Percentiles rank a stretch among this genome's conserved stretches.
These are phyloP conservation scores for Scorias spongiosa DNA, from an alignment of 2,329 filamentous ascomycete species.

Conservation along the genomic window DNA sequence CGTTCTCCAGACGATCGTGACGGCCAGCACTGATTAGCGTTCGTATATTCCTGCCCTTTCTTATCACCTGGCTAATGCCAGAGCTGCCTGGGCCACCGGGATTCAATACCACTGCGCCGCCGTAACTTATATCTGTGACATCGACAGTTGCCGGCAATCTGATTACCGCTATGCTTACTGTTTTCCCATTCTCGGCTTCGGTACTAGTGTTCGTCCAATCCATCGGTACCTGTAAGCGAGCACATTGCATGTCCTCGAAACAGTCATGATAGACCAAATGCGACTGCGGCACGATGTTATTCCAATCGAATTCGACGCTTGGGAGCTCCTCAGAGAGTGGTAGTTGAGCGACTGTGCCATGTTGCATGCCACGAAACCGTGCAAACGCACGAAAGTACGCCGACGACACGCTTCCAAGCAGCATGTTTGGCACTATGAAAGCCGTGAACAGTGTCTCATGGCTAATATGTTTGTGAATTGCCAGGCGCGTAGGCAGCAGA, in stretches of 20 bases:
- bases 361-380: background rate
- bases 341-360: background rate
- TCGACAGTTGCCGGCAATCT: conserved; percentile 28
- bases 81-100: conserved; percentile 32
- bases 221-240: conserved; percentile 33
- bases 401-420: background rate
- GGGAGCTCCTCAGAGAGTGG: background rate
- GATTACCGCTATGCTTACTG: conserved; percentile 28
- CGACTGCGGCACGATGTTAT: conserved; percentile 1
- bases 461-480: background rate
- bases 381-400: background rate
- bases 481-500: background rate
- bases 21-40: conserved; percentile 21
- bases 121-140: conserved; percentile 28
- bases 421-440: background rate
- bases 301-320: background rate
- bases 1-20: conserved; percentile 1
- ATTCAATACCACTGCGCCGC: conserved; percentile 33
- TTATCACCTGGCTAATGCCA: conserved; percentile 23
- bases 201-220: conserved; percentile 24
- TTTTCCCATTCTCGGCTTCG: conserved; percentile 12
- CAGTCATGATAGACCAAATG: conserved; percentile 17
- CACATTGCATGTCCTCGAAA: conserved; percentile 31
- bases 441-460: background rate
- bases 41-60: conserved; percentile 21